phyloP scores from a whole-genome alignment of 352 stramenopile species.

The Lagenidium giganteum region DNA sequence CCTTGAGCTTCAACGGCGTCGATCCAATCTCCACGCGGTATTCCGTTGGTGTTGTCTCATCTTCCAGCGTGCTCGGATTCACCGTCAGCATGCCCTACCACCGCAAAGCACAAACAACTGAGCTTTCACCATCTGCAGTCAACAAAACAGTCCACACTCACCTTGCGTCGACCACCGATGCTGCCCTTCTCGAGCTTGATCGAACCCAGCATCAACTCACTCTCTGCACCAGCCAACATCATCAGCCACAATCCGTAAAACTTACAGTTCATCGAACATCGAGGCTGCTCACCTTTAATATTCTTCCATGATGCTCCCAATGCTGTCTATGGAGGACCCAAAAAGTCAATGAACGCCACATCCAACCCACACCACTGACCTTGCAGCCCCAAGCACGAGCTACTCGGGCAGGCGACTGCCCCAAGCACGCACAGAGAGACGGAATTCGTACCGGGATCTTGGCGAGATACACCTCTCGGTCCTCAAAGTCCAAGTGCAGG shows the following conservation, averaged over 20 bases:
- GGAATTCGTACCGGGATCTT: slow-evolving; percentile 84
- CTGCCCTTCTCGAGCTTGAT: slow-evolving; percentile 82
- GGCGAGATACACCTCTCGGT: slow-evolving; percentile 83
- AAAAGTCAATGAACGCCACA: background rate
- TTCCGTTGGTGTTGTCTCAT: slow-evolving; percentile 75
- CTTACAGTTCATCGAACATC: background rate
- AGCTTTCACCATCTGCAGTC: background rate
- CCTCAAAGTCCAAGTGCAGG: slow-evolving; percentile 81
- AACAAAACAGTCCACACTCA: slow-evolving; percentile 8
- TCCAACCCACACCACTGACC: background rate
- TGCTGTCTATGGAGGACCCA: slow-evolving; percentile 35
- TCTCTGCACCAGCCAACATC: slow-evolving; percentile 36
- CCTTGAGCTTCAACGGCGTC: slow-evolving; percentile 75
- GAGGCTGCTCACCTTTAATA: slow-evolving; percentile 51
- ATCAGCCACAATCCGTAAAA: background rate
- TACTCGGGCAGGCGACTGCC: background rate
- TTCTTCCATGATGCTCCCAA: slow-evolving; percentile 78
- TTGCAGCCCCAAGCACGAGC: background rate
- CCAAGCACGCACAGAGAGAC: background rate
- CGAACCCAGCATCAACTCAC: slow-evolving; percentile 75
- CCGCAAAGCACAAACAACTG: background rate
- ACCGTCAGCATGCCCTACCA: slow-evolving; percentile 67
- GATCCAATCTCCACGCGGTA: slow-evolving; percentile 78
- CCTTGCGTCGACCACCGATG: slow-evolving; percentile 66
- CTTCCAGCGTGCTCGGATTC: slow-evolving; percentile 67